Evolutionary conservation across 352 stramenopile species (phyloP), one percentile per base, ranked within the genome.

Genomic region (Globisporangium okanoganense): DNA sequence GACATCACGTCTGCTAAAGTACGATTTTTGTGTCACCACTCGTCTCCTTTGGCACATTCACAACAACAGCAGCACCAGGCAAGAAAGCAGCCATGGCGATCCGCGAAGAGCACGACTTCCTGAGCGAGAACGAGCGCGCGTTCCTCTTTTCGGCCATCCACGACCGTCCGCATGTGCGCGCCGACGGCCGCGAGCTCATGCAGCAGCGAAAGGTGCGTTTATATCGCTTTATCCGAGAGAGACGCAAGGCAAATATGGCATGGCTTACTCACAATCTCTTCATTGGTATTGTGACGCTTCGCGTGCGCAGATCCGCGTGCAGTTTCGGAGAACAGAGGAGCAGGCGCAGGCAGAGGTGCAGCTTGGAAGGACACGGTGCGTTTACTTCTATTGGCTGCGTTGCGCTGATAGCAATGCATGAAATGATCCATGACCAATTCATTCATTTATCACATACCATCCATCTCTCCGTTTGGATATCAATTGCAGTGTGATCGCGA

Each of bases 331-430:
- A 43, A 90, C 69, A 22, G 81, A 91, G 40, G 71, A 71, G 56
- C 81, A 89, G 62, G 90, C 80, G 59, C 82, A 92, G 72, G 84
- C 82, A 2, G 83, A 91, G 58, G 78, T 94, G 43, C 83, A 92
- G 62, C 64, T 94, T 24, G 85, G 85, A 14, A 73, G 74, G 29
- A 94, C 82, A 63, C 82, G 85, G 78, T 90, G 72, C 59, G 77
- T 61, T 20, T 44, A 6, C 20, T 38, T 18, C 7, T 31, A 31
- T 12, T 50, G 12, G 16, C 29, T 6, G 29, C 29, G 29, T 33
- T 20, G 2, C 20, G 5, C 8, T 45, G 40, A 5, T 45, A 22
- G 40, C 22, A 43, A 25, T 45, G 10, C 35, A 20, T n/a, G 27
- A 18, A 13, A 27, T 31, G 27, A 22, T 4, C 12, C 5, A 16